A percentile compares a stretch with the other conserved stretches of the same genome.
Evolutionary conservation across 345 rosid genomes (phyloP).

Genomic region (Eutrema japonicum): DNA sequence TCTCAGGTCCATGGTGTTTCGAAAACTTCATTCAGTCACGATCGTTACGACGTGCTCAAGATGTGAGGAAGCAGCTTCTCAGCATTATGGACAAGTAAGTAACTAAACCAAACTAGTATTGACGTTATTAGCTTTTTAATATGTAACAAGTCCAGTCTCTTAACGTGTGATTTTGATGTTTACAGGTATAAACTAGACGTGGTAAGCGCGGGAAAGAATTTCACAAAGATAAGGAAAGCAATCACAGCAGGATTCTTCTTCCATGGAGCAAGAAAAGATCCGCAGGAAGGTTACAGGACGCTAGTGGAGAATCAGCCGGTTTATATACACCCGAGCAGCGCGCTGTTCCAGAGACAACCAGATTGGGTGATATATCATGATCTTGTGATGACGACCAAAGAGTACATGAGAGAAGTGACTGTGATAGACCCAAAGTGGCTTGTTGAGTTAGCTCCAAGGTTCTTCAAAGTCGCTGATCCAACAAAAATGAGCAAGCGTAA

Average conservation of each 20-base stretch:
- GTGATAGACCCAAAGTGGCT: slow-evolving; percentile 93
- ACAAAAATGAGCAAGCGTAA: slow-evolving; percentile 91
- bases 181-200: slow-evolving; percentile 84
- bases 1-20: slow-evolving; percentile 90
- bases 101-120: neutral
- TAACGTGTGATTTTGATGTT: neutral
- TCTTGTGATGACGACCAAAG: slow-evolving; percentile 92
- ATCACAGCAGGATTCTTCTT: slow-evolving; percentile 92
- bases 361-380: slow-evolving; percentile 97
- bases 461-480: slow-evolving; percentile 86
- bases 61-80: slow-evolving; percentile 88
- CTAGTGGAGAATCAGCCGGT: slow-evolving; percentile 87
- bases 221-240: slow-evolving; percentile 79
- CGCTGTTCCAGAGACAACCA: slow-evolving; percentile 91
- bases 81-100: slow-evolving; percentile 90
- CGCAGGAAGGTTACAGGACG: slow-evolving; percentile 84
- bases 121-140: neutral
- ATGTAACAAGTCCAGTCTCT: slow-evolving; percentile 12
- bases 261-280: slow-evolving; percentile 84
- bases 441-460: slow-evolving; percentile 85
- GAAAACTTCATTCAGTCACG: slow-evolving; percentile 86
- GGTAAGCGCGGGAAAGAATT: slow-evolving; percentile 76
- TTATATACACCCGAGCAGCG: slow-evolving; percentile 89
- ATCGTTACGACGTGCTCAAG: slow-evolving; percentile 81
- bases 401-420: slow-evolving; percentile 89